Evolutionary conservation across 164 flowering plant species (phyloP), one percentile per base, ranked within the genome.

Genomic region (Sedum album): DNA sequence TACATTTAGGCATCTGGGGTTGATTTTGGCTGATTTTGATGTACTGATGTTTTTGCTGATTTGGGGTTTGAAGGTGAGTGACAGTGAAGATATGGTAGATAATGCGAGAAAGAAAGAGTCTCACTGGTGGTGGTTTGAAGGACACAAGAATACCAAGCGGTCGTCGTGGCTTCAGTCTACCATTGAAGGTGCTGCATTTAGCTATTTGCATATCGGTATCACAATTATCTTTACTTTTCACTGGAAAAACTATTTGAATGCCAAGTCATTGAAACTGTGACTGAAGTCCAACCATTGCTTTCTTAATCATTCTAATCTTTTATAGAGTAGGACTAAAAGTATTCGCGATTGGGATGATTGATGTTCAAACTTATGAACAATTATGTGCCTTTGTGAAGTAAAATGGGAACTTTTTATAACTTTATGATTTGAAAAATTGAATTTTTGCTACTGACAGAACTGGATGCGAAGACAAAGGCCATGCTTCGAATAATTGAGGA

Each of bases 141-240:
- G 86, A 57, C 87, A 83, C 80, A 77, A 68, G 69, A 77, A 72
- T 71, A 72, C 79, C 5, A 85, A 74, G 26, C 80, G 79, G 14
- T 86, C 97, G 6, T 79, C 83, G 33, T 91, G 96, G 97, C 92
- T 89, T 33, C 90, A 88, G 64, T 77, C 96, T 33, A 86, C 89
- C 14, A 86, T 91, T 66, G 49, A 85, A 26, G 96, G 96, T 91
- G 48, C 15, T 11, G 18, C 11, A n/a, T 2, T n/a, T 30, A 21
- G 8, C 10, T 9, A 20, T 51, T n/a, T 21, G 57, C 11, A 3
- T 51, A 51, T n/a, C 21, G 7, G 11, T 18, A 17, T 44, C 20
- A 44, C 20, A n/a, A n/a, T n/a, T 17, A 44, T 44, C 49, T 44
- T 44, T 17, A 44, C 9, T 44, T 10, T 10, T 10, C 17, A 10